Conservation (phyloP, 2,329 filamentous ascomycete genomes). For the Dothistroma septosporum region DNA sequence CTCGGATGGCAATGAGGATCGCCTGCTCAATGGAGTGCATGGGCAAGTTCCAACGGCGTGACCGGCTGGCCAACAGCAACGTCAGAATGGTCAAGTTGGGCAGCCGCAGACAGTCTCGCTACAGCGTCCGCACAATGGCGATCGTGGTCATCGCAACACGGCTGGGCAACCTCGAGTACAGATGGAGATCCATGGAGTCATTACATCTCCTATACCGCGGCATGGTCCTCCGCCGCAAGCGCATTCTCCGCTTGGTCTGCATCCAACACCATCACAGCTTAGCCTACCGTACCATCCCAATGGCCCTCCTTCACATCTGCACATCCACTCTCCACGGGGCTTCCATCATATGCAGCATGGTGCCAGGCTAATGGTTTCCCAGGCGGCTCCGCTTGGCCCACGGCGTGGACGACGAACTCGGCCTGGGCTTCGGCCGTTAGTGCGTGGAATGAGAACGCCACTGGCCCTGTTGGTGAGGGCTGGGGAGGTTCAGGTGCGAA, state of each 20-base stretch:
- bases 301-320: slow-evolving; percentile 31
- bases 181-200: no score
- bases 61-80: slow-evolving; percentile 20
- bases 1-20: neutral
- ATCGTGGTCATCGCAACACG: slow-evolving; percentile 29
- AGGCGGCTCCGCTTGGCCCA: slow-evolving; percentile 21
- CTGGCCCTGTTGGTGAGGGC: slow-evolving; percentile 8
- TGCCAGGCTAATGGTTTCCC: slow-evolving; percentile 19
- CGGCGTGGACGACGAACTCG: slow-evolving; percentile 21
- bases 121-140: slow-evolving; percentile 28
- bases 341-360: slow-evolving; percentile 19
- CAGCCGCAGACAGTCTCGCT: slow-evolving; percentile 22
- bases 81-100: slow-evolving; percentile 23
- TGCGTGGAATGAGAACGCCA: slow-evolving; percentile 15
- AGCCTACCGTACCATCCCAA: slow-evolving; percentile 26
- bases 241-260: slow-evolving; percentile 26
- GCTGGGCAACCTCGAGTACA: no score
- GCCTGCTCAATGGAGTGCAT: slow-evolving; percentile 14
- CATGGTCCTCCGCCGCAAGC: slow-evolving; percentile 9
- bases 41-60: slow-evolving; percentile 18
- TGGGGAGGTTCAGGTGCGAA: slow-evolving; percentile 12
- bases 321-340: slow-evolving; percentile 26
- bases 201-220: slow-evolving; percentile 9
- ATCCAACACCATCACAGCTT: slow-evolving; percentile 24
- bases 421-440: slow-evolving; percentile 20